Evolutionary conservation across 208 protist genomes (phyloP).

Genomic region (Trypanosoma vivax): DNA sequence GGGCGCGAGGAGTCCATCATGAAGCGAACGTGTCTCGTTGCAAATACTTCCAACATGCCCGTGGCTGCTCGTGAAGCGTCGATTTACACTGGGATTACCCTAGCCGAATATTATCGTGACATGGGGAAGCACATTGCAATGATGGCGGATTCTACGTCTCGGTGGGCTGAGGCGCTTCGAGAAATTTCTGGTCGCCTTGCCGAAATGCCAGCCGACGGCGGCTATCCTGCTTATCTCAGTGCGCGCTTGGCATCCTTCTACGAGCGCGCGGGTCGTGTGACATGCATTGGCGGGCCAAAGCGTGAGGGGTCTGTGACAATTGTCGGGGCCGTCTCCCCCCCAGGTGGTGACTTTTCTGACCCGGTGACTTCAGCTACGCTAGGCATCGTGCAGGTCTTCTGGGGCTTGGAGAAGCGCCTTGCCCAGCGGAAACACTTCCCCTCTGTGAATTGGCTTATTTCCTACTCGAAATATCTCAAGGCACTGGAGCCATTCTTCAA

Average conservation of each 20-base stretch:
- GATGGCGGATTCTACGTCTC: slow-evolving; percentile 99
- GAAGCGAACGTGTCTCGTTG: slow-evolving; percentile 99
- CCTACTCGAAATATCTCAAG: slow-evolving; percentile 99
- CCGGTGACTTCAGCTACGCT: slow-evolving; percentile 99
- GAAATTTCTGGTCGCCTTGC: slow-evolving; percentile 99
- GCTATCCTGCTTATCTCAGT: slow-evolving; percentile 99
- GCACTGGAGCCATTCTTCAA: slow-evolving; percentile 97
- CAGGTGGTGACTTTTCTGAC: slow-evolving; percentile 99
- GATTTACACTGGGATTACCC: slow-evolving; percentile 99
- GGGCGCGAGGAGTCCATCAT: slow-evolving; percentile 98
- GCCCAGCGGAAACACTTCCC: slow-evolving; percentile 99
- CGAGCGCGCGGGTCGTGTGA: slow-evolving; percentile 94
- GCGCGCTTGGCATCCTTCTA: slow-evolving; percentile 99
- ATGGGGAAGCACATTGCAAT: slow-evolving; percentile 99
- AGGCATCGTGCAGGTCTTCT: slow-evolving; percentile 99
- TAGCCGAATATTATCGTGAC: slow-evolving; percentile 99
- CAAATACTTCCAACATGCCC: slow-evolving; percentile 99
- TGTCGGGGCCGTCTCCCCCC: slow-evolving; percentile 99
- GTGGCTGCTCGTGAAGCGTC: slow-evolving; percentile 99
- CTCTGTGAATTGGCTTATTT: slow-evolving; percentile 99
- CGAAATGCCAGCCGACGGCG: slow-evolving; percentile 99
- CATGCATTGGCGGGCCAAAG: slow-evolving; percentile 94
- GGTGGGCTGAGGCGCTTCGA: slow-evolving; percentile 99
- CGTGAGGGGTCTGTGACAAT: slow-evolving; percentile 98
- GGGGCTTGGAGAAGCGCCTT: slow-evolving; percentile 99